These are phyloP conservation scores for Cynara cardunculus DNA, from an alignment of 129 eudicot genomes.

Conservation along the genomic window DNA sequence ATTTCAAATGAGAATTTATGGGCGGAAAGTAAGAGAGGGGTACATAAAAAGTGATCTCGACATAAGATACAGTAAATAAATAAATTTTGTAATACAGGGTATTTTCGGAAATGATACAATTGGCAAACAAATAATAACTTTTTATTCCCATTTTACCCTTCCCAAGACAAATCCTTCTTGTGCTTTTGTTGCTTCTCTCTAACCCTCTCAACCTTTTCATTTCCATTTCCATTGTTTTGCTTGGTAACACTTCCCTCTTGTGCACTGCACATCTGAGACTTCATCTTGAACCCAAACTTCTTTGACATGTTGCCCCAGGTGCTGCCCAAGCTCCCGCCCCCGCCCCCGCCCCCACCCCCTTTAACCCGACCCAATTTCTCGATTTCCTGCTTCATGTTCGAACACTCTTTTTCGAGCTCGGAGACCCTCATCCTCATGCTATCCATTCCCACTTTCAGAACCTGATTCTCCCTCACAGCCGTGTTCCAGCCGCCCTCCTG, in stretches of 20 bases:
- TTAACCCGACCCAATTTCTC: slow-evolving; percentile 69
- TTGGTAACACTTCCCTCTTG: slow-evolving; percentile 90
- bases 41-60: background rate
- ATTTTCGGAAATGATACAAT: slow-evolving; percentile 2
- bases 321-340: slow-evolving; percentile 22
- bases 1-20: too few relatives aligned
- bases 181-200: slow-evolving; percentile 59
- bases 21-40: background rate
- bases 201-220: slow-evolving; percentile 52
- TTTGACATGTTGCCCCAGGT: slow-evolving; percentile 75
- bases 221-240: slow-evolving; percentile 43
- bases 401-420: slow-evolving; percentile 95
- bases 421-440: slow-evolving; percentile 89
- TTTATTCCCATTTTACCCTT: slow-evolving; percentile 28
- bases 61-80: background rate
- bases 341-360: slow-evolving; percentile 23
- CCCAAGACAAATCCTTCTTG: slow-evolving; percentile 48
- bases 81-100: background rate
- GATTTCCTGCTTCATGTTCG: slow-evolving; percentile 82
- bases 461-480: slow-evolving; percentile 88
- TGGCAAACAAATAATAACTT: slow-evolving; percentile 6
- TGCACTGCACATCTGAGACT: slow-evolving; percentile 97
- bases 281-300: slow-evolving; percentile 72
- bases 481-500: slow-evolving; percentile 82
- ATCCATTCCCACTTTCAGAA: slow-evolving; percentile 93